Percentiles rank a stretch among this genome's conserved stretches.
phyloP scores from a whole-genome alignment of 257 asterid species.

The Solanum gracilifrons region DNA sequence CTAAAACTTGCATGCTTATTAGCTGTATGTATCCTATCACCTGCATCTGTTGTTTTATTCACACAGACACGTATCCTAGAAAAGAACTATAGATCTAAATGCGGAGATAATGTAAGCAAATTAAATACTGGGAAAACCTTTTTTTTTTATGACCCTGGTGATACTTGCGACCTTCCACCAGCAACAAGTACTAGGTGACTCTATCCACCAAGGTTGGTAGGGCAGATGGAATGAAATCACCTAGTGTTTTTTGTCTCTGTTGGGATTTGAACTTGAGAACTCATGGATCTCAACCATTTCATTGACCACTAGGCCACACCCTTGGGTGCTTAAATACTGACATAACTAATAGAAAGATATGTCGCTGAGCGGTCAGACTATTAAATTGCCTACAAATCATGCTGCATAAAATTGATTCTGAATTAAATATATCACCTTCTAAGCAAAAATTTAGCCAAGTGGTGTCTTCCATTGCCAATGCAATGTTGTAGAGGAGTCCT shows the following conservation, averaged over 20 bases:
- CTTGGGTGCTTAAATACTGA: background rate
- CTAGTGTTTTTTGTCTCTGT: background rate
- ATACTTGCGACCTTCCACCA: background rate
- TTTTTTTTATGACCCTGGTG: background rate
- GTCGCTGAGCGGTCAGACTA: background rate
- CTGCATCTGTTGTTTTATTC: background rate
- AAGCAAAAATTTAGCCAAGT: conserved; percentile 71
- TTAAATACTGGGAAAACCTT: background rate
- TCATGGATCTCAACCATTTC: background rate
- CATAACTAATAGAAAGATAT: background rate
- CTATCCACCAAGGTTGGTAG: background rate
- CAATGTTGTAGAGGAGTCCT: conserved; percentile 92
- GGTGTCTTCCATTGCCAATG: conserved; percentile 63
- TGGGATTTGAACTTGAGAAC: background rate
- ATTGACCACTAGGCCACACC: background rate
- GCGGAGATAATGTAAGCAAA: background rate
- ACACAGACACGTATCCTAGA: background rate
- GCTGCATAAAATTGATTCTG: background rate
- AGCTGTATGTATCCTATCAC: background rate
- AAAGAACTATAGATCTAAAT: background rate
- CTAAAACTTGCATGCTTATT: background rate
- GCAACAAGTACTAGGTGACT: background rate
- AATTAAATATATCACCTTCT: conserved; percentile 49
- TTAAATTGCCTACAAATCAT: background rate
- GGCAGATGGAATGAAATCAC: background rate